These are phyloP conservation scores for Pythium phragmiticola DNA, from an alignment of 352 stramenopile genomes.

Conservation along the genomic window DNA sequence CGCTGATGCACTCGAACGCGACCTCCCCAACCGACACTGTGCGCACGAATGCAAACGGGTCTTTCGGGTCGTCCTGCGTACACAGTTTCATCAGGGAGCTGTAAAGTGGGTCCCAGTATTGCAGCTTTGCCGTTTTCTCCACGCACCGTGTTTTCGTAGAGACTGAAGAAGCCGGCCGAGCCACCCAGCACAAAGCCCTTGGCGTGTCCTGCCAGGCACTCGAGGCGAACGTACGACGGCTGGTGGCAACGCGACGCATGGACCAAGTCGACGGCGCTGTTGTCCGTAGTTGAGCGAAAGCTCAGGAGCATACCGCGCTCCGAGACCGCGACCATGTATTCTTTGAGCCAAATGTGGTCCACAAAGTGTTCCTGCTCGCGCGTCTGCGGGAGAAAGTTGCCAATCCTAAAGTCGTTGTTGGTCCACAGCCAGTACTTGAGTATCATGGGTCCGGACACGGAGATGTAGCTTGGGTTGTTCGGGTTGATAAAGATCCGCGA, in stretches of 20 bases:
- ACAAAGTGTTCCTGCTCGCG: slow-evolving; percentile 84
- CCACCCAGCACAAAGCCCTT: slow-evolving; percentile 80
- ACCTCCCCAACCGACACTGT: slow-evolving; percentile 70
- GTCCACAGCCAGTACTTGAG: slow-evolving; percentile 81
- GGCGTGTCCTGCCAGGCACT: slow-evolving; percentile 57
- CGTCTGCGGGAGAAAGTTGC: slow-evolving; percentile 68
- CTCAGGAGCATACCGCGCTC: slow-evolving; percentile 65
- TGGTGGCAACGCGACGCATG: slow-evolving; percentile 68
- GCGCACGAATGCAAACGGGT: slow-evolving; percentile 75
- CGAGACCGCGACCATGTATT: slow-evolving; percentile 72
- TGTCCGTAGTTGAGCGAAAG: slow-evolving; percentile 57
- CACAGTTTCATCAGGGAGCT: background rate
- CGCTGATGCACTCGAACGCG: slow-evolving; percentile 66
- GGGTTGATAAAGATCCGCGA: slow-evolving; percentile 70
- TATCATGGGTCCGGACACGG: slow-evolving; percentile 70
- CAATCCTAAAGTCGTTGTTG: slow-evolving; percentile 76
- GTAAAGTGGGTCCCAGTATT: background rate
- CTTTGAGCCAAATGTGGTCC: slow-evolving; percentile 73
- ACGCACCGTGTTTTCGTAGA: slow-evolving; percentile 71
- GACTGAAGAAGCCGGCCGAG: slow-evolving; percentile 69
- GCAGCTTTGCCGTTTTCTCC: no score
- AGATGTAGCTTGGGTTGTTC: slow-evolving; percentile 67
- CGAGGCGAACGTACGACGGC: slow-evolving; percentile 63
- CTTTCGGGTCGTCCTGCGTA: slow-evolving; percentile 65
- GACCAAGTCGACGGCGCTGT: slow-evolving; percentile 54